Evolutionary conservation across 176 grass and related monocot genomes (phyloP).

Genomic region (Oryza rufipogon): DNA sequence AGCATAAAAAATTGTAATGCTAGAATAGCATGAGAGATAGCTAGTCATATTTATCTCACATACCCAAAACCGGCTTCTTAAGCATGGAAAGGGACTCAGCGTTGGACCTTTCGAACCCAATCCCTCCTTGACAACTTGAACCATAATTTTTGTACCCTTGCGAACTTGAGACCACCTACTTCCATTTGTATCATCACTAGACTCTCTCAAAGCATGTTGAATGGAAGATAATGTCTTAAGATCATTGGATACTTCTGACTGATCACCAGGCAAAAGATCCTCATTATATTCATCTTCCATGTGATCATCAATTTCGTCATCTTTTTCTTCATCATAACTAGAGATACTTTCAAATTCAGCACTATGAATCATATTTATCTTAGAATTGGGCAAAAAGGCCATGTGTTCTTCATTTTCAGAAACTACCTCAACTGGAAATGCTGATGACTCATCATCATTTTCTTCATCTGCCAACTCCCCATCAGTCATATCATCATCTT

Average conservation of each 20-base stretch:
- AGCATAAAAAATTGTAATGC: conserved; percentile 15
- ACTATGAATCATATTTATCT: conserved; percentile 40
- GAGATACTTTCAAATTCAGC: conserved; percentile 44
- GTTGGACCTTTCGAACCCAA: conserved; percentile 85
- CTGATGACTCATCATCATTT: conserved; percentile 48
- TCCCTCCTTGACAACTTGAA: conserved; percentile 97
- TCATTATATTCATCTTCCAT: conserved; percentile 64
- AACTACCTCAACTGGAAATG: conserved; percentile 40
- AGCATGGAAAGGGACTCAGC: conserved; percentile 83
- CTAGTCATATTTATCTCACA: conserved; percentile 41
- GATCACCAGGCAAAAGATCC: conserved; percentile 57
- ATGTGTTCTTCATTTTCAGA: conserved; percentile 47
- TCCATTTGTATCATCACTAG: conserved; percentile 52
- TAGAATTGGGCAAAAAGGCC: conserved; percentile 40
- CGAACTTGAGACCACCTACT: conserved; percentile 81
- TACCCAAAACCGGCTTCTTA: conserved; percentile 97
- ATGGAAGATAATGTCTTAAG: conserved; percentile 58
- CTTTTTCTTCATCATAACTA: conserved; percentile 55
- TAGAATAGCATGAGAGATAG: conserved; percentile 20
- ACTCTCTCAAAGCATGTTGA: conserved; percentile 58
- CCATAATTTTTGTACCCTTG: conserved; percentile 87
- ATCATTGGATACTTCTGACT: conserved; percentile 50
- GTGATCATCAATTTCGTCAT: conserved; percentile 53
- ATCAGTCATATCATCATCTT: conserved; percentile 50
- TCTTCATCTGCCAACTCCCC: conserved; percentile 60